Evolutionary conservation across 495 filamentous ascomycete genomes (phyloP), one percentile per base, ranked within the genome.

Genomic region (Penicillium silybi): DNA sequence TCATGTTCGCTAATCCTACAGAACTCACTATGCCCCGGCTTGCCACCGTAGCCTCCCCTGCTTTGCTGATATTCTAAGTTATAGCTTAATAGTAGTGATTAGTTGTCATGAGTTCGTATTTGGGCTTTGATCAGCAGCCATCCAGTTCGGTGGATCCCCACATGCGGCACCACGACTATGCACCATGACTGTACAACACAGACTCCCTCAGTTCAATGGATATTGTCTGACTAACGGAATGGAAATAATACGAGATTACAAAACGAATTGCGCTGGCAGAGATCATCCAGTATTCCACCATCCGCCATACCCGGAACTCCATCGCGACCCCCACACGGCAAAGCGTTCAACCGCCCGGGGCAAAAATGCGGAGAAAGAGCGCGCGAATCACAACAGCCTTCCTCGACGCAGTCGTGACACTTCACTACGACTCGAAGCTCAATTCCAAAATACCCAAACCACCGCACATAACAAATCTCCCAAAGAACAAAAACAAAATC

Each of bases 321-420:
- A 8, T 5, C 22, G 9, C 11, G 8, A 39, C n/a, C 40, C 41
- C 48, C 56, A 47, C 37, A 25, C 59, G 62, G 62, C 34, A 62
- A 58, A 65, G 59, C 54, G 41, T 53, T 62, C 49, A 58, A 32
- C 18, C 44, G 41, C 27, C 23, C 32, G 43, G 40, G 11, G 44
- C 48, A 39, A 41, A 57, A 57, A 44, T 48, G 53, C 58, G 54
- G 53, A 50, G 57, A 49, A 48, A 22, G 13, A 3, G 34, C 40
- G 10, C 39, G 39, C 44, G 42, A 44, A 50, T 52, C 41, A 53
- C 23, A 22, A 11, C 41, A 37, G 17, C 13, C 19, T 13, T 19
- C 15, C n/a, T 19, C 37, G 37, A 16, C 15, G 13, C 5, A 1
- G 22, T 2, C 29, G 16, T 13, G 41, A 26, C 1, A 26, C 9